Evolutionary conservation across 2,329 filamentous ascomycete species (phyloP).

Genomic region (Trichoderma guizhouense): DNA sequence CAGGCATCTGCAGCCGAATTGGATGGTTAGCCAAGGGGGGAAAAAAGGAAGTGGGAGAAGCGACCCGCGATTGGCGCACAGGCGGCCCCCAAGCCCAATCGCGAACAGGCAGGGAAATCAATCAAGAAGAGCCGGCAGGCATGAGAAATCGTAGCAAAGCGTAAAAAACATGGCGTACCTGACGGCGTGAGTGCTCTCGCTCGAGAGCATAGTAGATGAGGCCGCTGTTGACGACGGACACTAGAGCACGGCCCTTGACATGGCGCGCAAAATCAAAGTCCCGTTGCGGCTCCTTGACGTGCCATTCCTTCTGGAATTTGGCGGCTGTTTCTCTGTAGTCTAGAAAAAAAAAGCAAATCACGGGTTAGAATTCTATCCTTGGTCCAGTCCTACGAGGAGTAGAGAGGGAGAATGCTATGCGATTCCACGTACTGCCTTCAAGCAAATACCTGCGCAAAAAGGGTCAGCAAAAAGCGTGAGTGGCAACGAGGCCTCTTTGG

Average conservation of each 20-base stretch:
- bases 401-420: constrained; percentile 1
- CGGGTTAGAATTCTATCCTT: constrained; percentile 26
- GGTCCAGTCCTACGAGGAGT: neutral
- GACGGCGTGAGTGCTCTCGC: constrained; percentile 49
- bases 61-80: constrained; percentile 16
- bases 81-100: neutral
- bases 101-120: constrained; percentile 14
- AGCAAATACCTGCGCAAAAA: constrained; percentile 50
- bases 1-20: constrained; percentile 44
- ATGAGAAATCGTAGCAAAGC: neutral
- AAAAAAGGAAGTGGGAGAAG: neutral
- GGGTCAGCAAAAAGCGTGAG: constrained; percentile 18
- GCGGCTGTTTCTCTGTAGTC: constrained; percentile 66
- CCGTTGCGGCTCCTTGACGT: constrained; percentile 58
- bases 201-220: constrained; percentile 59
- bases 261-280: constrained; percentile 62
- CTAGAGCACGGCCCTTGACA: constrained; percentile 62
- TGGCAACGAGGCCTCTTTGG: constrained; percentile 18
- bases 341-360: constrained; percentile 31
- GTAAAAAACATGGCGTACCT: constrained; percentile 40
- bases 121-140: neutral
- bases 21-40: constrained; percentile 3
- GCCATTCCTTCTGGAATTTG: constrained; percentile 68
- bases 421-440: constrained; percentile 56
- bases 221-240: constrained; percentile 61